phyloP scores from a whole-genome alignment of 2,329 filamentous ascomycete species.

The Paramyrothecium roridum region DNA sequence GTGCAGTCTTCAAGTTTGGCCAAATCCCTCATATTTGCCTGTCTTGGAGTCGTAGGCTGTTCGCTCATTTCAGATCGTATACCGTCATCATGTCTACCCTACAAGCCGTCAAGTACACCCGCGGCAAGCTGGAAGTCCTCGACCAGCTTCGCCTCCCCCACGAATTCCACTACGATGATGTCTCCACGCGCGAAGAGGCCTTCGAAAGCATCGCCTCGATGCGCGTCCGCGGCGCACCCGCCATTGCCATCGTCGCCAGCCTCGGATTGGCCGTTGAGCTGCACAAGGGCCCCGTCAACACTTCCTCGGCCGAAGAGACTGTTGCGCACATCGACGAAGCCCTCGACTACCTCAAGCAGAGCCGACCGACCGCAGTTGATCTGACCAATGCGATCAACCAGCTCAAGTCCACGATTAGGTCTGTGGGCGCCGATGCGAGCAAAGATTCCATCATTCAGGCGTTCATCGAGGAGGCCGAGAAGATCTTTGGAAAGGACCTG shows the following conservation, averaged over 20 bases:
- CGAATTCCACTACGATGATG: constrained; percentile 72
- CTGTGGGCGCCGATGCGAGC: constrained; percentile 37
- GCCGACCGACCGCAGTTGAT: constrained; percentile 92
- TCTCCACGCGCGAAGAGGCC: constrained; percentile 68
- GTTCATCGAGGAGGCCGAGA: constrained; percentile 78
- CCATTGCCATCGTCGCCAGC: constrained; percentile 96
- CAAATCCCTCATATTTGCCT: neutral
- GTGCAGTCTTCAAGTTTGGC: no score
- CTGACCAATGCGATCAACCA: constrained; percentile 84
- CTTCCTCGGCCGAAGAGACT: constrained; percentile 49
- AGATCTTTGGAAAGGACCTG: constrained; percentile 83
- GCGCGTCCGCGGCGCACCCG: constrained; percentile 77
- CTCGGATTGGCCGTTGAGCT: constrained; percentile 86
- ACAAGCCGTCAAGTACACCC: constrained; percentile 73
- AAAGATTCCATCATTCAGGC: constrained; percentile 57
- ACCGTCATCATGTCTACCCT: constrained; percentile 50
- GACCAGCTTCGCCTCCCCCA: constrained; percentile 83
- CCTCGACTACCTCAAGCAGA: constrained; percentile 82
- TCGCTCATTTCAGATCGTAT: neutral
- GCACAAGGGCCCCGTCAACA: constrained; percentile 45
- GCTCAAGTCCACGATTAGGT: constrained; percentile 63
- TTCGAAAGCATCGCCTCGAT: constrained; percentile 82
- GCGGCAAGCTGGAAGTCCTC: constrained; percentile 71
- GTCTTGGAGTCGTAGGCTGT: neutral
- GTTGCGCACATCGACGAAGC: constrained; percentile 71